Evolutionary conservation across 2,329 filamentous ascomycete genomes (phyloP), one percentile per base, ranked within the genome.

Genomic region (Aspergillus flavus): DNA sequence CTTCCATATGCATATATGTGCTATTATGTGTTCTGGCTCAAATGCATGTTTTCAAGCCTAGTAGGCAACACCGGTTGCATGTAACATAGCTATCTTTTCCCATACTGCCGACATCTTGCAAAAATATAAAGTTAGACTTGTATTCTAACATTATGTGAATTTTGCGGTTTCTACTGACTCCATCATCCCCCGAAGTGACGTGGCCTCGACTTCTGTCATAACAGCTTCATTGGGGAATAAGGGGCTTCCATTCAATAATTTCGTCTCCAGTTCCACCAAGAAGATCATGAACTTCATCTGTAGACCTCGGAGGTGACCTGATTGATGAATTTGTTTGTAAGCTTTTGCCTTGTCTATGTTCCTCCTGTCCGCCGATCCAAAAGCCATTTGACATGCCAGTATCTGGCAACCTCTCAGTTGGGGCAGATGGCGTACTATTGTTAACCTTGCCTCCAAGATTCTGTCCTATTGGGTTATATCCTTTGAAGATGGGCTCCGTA

Each of bases 221-320:
- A 26, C 36, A 39, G 21, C 28, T 10, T 67, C 57, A 69, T 52
- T 68, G 63, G 48, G 73, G 71, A 58, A 69, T 53, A 43, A 78
- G 71, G 9, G 75, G 73, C 53, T 74, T 74, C 75, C 76, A 78
- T 53, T 59, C 68, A 45, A 78, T 66, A 0, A 62, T 57, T 14
- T 71, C 72, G 45, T 62, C 66, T 16, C 59, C 46, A 23, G 61
- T 61, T 57, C 69, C 71, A 39, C 69, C 67, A 26, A 78, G 69
- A 46, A 78, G 68, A 65, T 72, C 68, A 52, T 23, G 34, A 41
- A 21, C 26, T 11, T 36, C 19, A 36, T 21, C 41, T 32, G n/a
- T 58, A 53, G 34, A 36, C 43, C 23, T 55, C 23, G 6, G 36
- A 19, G n/a, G 30, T 54, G 30, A 55, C 16, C 14, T 21, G 14